phyloP scores from a whole-genome alignment of 768 basidiomycete species.

The Tubosaeta brunneosetosa region DNA sequence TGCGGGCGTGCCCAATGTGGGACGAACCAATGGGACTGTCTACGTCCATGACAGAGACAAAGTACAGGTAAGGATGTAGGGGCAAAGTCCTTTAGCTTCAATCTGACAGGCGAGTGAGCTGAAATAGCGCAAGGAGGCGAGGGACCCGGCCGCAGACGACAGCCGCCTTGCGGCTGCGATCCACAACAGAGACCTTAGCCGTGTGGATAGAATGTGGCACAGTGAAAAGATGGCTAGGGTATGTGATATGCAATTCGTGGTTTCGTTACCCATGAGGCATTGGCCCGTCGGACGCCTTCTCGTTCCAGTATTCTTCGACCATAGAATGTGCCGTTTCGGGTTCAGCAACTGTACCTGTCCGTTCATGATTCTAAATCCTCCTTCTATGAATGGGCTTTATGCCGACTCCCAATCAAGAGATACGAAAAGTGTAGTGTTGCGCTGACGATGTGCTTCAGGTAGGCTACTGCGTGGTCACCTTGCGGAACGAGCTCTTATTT shows the following conservation, averaged over 20 bases:
- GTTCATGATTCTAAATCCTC: not conserved
- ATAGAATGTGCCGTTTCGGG: no score
- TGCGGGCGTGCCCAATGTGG: not conserved
- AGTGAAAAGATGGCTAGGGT: slow-evolving; percentile 2
- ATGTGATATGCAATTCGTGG: slow-evolving; percentile 1
- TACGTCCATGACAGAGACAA: not conserved
- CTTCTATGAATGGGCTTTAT: not conserved
- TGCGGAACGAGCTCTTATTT: slow-evolving; percentile 1
- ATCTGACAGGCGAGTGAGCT: not conserved
- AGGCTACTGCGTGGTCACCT: slow-evolving; percentile 3
- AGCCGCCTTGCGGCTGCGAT: not conserved
- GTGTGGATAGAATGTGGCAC: slow-evolving; percentile 2
- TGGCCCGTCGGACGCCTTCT: not conserved
- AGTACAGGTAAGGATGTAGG: not conserved
- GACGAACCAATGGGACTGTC: not conserved
- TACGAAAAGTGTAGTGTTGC: not conserved
- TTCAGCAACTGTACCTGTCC: not conserved
- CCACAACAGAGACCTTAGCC: not conserved
- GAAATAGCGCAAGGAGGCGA: slow-evolving; percentile 2
- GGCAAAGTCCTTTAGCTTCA: not conserved
- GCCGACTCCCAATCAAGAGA: not conserved
- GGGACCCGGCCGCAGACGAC: not conserved
- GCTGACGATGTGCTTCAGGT: no score
- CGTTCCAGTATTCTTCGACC: not conserved
- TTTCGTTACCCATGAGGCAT: slow-evolving; percentile 4